phyloP scores from a whole-genome alignment of 2,329 filamentous ascomycete genomes.

The Fusarium verticillioides region DNA sequence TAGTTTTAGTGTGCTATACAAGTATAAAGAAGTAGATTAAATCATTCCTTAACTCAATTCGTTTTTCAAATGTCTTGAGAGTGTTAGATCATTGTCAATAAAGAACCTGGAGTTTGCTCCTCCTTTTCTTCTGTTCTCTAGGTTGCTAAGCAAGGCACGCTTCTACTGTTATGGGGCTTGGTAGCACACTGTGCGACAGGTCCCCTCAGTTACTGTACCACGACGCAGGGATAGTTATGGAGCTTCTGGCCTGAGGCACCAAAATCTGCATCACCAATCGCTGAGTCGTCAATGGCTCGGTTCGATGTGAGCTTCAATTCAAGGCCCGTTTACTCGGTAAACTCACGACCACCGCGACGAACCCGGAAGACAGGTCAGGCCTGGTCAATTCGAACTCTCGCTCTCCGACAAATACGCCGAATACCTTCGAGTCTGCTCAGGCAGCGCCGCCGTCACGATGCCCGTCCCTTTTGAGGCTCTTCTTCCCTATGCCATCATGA shows the following conservation, averaged over 20 bases:
- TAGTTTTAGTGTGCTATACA: neutral
- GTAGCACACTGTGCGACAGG: constrained; percentile 8
- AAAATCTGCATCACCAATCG: constrained; percentile 40
- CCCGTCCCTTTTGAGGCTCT: constrained; percentile 72
- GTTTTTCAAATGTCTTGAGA: neutral
- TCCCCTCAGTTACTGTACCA: constrained; percentile 16
- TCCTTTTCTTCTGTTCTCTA: neutral
- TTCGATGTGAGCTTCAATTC: constrained; percentile 44
- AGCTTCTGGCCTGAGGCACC: constrained; percentile 42
- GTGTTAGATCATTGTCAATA: neutral
- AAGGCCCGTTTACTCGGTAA: constrained; percentile 40
- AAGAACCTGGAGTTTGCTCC: neutral
- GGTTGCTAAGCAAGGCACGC: neutral
- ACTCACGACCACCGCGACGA: constrained; percentile 31
- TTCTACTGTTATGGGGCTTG: neutral
- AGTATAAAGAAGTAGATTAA: neutral
- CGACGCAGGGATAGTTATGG: constrained; percentile 32
- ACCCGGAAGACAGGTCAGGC: constrained; percentile 32
- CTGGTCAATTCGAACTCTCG: constrained; percentile 40
- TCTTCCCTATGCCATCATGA: constrained; percentile 73
- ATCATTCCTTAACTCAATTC: neutral
- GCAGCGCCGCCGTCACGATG: constrained; percentile 57
- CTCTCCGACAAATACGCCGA: constrained; percentile 8
- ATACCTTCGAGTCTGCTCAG: constrained; percentile 45
- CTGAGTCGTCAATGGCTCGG: constrained; percentile 45